Evolutionary conservation across 306 rosid genomes (phyloP), one percentile per base, ranked within the genome.

Genomic region (Vigna nakashimae): DNA sequence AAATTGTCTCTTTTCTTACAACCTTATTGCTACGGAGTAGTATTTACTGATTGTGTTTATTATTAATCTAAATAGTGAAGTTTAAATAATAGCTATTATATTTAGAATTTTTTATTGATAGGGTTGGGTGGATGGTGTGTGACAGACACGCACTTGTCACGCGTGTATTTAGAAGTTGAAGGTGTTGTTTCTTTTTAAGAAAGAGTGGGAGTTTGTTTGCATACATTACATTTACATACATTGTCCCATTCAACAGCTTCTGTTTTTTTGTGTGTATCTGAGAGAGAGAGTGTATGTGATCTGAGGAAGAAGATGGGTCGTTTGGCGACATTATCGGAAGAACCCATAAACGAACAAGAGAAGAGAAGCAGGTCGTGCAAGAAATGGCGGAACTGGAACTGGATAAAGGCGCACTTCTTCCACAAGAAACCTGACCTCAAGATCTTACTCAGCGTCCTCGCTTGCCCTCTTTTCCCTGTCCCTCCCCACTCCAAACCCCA

Each of bases 391-490:
- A 88, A 81, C 75, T 92, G 92, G 91, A 89, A 78, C 76, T 92
- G 97, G 91, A 85, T 93, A 88, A 91, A 85, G 78, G 74, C 89
- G 76, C 96, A 90, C 62, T 28, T 90, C 53, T 62, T 85, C 90
- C 76, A 75, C 72, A 91, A 89, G 78, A 88, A 87, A 72, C 82
- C 97, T 0, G 88, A 93, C 84, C 90, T 93, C 51, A 89, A 87
- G 15, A 72, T 91, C 67, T 94, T 93, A 17, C 93, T 93, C 63
- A 87, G 98, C 53, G 98, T 93, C 43, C 89, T 91, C 4, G 98
- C 88, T 8, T 91, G 94, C 63, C 98, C 98, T 78, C 95, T 93
- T 71, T 91, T 89, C 66, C 98, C 94, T 13, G 81, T 91, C 48
- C 85, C 88, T 63, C 78, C 80, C 26, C 87, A 49, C 40, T 84